phyloP scores from a whole-genome alignment of 371 early-diverging fungal species.

The Mucor racemosus region DNA sequence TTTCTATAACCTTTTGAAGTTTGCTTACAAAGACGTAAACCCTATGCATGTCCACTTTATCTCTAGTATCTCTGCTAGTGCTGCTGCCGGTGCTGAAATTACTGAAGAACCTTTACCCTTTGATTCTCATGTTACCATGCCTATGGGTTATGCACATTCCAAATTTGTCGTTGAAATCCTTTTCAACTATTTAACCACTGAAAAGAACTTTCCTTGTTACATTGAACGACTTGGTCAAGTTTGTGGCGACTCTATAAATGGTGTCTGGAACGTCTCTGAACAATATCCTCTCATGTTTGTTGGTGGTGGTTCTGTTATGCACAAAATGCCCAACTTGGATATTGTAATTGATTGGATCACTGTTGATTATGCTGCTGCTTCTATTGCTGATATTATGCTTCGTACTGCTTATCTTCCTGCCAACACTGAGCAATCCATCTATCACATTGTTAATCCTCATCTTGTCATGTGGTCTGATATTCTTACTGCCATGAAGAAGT shows the following conservation, averaged over 20 bases:
- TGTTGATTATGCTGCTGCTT: slow-evolving; percentile 35
- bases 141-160: slow-evolving; percentile 48
- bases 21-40: slow-evolving; percentile 29
- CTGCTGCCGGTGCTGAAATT: slow-evolving; percentile 9
- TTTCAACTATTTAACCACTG: slow-evolving; percentile 22
- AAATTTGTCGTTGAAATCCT: slow-evolving; percentile 46
- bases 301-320: slow-evolving; percentile 31
- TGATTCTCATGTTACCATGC: slow-evolving; percentile 29
- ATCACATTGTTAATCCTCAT: slow-evolving; percentile 44
- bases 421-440: slow-evolving; percentile 9
- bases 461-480: slow-evolving; percentile 31
- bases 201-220: slow-evolving; percentile 43
- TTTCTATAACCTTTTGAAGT: slow-evolving; percentile 37
- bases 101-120: slow-evolving; percentile 27
- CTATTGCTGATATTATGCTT: slow-evolving; percentile 42
- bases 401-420: slow-evolving; percentile 15
- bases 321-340: slow-evolving; percentile 36
- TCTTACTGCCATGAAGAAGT: slow-evolving; percentile 25
- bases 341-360: slow-evolving; percentile 43
- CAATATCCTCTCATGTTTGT: slow-evolving; percentile 46
- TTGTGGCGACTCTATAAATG: slow-evolving; percentile 44
- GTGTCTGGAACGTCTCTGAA: slow-evolving; percentile 49
- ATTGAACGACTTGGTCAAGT: slow-evolving; percentile 55
- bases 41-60: slow-evolving; percentile 40
- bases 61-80: slow-evolving; percentile 35